These are phyloP conservation scores for Nepenthes mirabilis DNA, from an alignment of 148 eudicot genomes.

Conservation along the genomic window DNA sequence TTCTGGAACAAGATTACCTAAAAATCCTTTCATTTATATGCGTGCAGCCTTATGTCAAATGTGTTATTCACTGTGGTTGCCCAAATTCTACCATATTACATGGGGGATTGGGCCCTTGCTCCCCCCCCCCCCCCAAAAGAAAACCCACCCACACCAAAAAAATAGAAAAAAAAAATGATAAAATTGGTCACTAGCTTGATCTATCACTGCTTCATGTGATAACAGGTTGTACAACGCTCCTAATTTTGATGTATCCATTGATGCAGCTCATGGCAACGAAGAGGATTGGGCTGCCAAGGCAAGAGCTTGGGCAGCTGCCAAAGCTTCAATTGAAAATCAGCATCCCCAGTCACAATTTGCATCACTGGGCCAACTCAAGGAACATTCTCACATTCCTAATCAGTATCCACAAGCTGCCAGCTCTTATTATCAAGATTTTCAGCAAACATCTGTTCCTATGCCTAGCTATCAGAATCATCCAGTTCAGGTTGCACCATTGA, in stretches of 20 bases:
- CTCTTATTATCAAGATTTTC: constrained; percentile 36
- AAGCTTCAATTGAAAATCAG: constrained; percentile 48
- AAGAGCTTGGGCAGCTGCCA: constrained; percentile 90
- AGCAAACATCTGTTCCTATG: constrained; percentile 28
- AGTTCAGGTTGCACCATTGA: constrained; percentile 26
- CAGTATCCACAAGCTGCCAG: constrained; percentile 44
- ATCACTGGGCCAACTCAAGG: constrained; percentile 29
- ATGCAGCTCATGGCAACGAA: constrained; percentile 56
- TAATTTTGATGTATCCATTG: neutral
- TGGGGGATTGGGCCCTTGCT: too few species aligned
- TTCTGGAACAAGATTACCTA: too few species aligned
- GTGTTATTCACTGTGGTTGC: too few species aligned
- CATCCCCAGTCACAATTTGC: constrained; percentile 40
- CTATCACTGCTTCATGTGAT: too few species aligned
- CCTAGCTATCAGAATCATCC: constrained; percentile 51
- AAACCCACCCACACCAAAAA: too few species aligned
- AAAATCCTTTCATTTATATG: too few species aligned
- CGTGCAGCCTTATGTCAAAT: too few species aligned
- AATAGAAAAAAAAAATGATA: too few species aligned
- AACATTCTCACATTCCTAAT: constrained; percentile 38
- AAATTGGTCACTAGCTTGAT: too few species aligned
- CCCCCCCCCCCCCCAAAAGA: too few species aligned
- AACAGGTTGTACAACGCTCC: too few species aligned
- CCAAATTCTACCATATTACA: too few species aligned
- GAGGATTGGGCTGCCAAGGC: constrained; percentile 98